Conservation (phyloP, 2,329 filamentous ascomycete genomes). For the Verticillium nonalfalfae region DNA sequence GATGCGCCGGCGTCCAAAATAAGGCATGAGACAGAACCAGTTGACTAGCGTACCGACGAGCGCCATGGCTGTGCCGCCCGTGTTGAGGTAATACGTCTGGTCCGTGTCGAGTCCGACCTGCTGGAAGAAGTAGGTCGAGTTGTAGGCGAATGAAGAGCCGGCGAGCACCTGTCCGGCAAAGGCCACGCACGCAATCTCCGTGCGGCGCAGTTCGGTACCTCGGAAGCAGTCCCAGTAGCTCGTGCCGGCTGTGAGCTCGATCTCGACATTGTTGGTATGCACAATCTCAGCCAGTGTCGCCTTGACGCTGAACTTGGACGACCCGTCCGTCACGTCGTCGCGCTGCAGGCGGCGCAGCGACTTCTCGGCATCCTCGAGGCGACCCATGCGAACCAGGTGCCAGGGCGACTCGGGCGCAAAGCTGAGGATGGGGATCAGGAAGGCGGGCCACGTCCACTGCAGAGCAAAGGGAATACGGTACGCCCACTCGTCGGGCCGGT, state of each 20-base stretch:
- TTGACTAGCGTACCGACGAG: constrained; percentile 35
- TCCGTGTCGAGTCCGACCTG: constrained; percentile 22
- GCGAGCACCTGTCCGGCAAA: constrained; percentile 19
- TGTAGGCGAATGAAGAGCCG: constrained; percentile 25
- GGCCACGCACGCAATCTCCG: constrained; percentile 24
- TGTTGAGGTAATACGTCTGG: constrained; percentile 25
- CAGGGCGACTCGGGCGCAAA: constrained; percentile 42
- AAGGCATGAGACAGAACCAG: constrained; percentile 27
- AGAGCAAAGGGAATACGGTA: constrained; percentile 41
- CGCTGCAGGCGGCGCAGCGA: constrained; percentile 19
- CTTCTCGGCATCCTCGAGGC: constrained; percentile 21
- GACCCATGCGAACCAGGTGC: constrained; percentile 30
- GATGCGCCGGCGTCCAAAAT: constrained; percentile 36
- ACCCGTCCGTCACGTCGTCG: background rate
- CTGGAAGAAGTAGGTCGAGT: constrained; percentile 29
- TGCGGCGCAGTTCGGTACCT: constrained; percentile 27
- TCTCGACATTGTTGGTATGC: constrained; percentile 32
- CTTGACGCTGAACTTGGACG: constrained; percentile 19
- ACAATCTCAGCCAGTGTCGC: constrained; percentile 31
- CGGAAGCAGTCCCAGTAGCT: constrained; percentile 33
- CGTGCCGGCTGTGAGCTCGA: constrained; percentile 21
- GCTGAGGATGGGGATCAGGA: constrained; percentile 28
- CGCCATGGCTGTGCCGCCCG: constrained; percentile 32
- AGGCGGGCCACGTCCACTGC: constrained; percentile 41
- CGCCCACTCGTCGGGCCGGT: constrained; percentile 29